Evolutionary conservation across 2,329 filamentous ascomycete species (phyloP), one percentile per base, ranked within the genome.

Genomic region (Cladophialophora psammophila): DNA sequence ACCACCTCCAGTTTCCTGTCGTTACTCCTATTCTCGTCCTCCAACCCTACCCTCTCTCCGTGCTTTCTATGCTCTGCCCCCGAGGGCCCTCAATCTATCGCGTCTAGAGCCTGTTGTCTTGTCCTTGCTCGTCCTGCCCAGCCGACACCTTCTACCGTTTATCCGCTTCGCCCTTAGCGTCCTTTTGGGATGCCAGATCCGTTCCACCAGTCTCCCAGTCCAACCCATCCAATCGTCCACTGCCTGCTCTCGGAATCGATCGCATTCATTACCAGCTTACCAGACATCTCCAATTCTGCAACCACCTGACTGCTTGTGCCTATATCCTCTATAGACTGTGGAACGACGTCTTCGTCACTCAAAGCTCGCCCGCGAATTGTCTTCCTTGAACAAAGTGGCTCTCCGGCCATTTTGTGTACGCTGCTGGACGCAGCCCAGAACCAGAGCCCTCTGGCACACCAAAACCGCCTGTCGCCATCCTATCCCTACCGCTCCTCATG

Each of bases 341-440:
- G 15, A 31, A 54, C 15, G 12, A 15, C 45, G 6, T 64, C 50
- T 36, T 20, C 35, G 32, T 40, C 36, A 34, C 38, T 32, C 31
- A 26, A 32, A 32, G 20, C 35, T 31, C 12, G 38, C 48, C 36
- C 8, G 20, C 9, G 20, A 31, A 45, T 12, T 52, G 6, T 12
- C 42, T 36, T 36, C 53, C 32, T 60, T 42, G 63, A 34, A 34
- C 61, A 70, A 67, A 59, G 70, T 69, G 70, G 68, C 68, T 69
- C 64, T 72, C 31, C 70, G 66, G 40, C 70, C 70, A 57, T 70
- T 72, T 63, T 72, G 70, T 65, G 52, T 72, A 35, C 68, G 64
- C 60, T 72, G 70, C 68, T 72, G 68, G 68, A 66, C 61, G 66
- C 70, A 65, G 63, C 66, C 64, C 26, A 62, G 36, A 34, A 64